A percentile compares a stretch with the other conserved stretches of the same genome.
Evolutionary conservation across 441 rosid genomes (phyloP).

Genomic region (Croton laevigatus): DNA sequence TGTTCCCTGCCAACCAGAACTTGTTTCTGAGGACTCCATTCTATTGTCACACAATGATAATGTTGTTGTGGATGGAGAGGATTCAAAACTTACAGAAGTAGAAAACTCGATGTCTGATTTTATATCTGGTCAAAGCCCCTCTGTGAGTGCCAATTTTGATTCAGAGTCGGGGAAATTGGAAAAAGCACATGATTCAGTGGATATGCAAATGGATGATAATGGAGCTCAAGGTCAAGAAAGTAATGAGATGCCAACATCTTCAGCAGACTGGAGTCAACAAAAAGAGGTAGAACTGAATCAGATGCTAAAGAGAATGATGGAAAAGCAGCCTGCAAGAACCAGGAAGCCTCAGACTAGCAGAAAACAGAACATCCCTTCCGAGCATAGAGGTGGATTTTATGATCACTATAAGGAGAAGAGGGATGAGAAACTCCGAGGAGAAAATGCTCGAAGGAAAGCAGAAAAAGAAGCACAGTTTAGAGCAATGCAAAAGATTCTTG

Average conservation of each 20-base stretch:
- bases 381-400: conserved; percentile 57
- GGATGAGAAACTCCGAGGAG: conserved; percentile 54
- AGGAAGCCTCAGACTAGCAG: conserved; percentile 26
- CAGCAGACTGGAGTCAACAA: conserved; percentile 48
- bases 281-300: conserved; percentile 55
- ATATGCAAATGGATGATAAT: conserved; percentile 26
- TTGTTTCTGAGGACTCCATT: conserved; percentile 29
- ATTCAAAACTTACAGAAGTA: conserved; percentile 24
- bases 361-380: conserved; percentile 30
- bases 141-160: conserved; percentile 30
- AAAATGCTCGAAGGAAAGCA: conserved; percentile 45
- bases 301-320: conserved; percentile 52
- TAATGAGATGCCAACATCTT: conserved; percentile 29
- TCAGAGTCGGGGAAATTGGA: conserved; percentile 28
- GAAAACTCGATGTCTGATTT: conserved; percentile 33
- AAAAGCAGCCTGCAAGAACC: conserved; percentile 27
- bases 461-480: conserved; percentile 51
- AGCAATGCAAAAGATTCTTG: conserved; percentile 52
- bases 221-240: conserved; percentile 27
- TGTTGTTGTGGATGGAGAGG: conserved; percentile 27
- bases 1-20: conserved; percentile 32
- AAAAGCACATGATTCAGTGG: conserved; percentile 25
- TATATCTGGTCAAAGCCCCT: conserved; percentile 18
- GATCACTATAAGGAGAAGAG: conserved; percentile 59
- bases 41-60: conserved; percentile 28